A percentile compares a stretch with the other conserved stretches of the same genome.
These are phyloP conservation scores for Aspergillus nanangensis DNA, from an alignment of 495 filamentous ascomycete species.

Conservation along the genomic window DNA sequence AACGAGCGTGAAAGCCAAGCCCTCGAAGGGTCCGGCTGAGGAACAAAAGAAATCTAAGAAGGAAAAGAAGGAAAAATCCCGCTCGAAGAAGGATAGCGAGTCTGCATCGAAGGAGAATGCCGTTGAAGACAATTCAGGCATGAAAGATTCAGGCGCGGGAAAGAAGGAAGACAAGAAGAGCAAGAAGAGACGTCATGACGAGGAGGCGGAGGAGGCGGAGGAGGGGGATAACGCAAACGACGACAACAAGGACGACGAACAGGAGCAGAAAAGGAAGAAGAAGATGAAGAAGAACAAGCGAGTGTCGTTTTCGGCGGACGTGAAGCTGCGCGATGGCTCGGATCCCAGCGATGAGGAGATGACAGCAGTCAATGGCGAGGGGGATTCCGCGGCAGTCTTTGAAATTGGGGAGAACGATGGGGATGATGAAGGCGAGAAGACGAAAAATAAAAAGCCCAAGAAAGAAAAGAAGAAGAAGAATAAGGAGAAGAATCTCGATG, in stretches of 20 bases:
- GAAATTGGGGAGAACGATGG: slow-evolving; percentile 25
- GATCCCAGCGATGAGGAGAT: slow-evolving; percentile 24
- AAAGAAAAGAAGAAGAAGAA: slow-evolving; percentile 29
- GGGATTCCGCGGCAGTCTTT: slow-evolving; percentile 6
- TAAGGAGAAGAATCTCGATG: slow-evolving; percentile 6
- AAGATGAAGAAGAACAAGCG: slow-evolving; percentile 61
- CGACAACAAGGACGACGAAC: not conserved
- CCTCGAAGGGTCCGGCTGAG: slow-evolving; percentile 42
- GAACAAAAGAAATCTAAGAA: slow-evolving; percentile 18
- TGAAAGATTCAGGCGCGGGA: slow-evolving; percentile 7
- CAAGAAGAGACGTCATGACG: slow-evolving; percentile 10
- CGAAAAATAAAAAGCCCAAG: slow-evolving; percentile 26
- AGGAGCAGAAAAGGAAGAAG: slow-evolving; percentile 24
- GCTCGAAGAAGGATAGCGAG: slow-evolving; percentile 14
- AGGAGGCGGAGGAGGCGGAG: not conserved
- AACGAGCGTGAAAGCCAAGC: slow-evolving; percentile 71
- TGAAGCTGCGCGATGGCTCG: slow-evolving; percentile 56
- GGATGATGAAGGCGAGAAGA: slow-evolving; percentile 33
- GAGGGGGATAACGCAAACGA: slow-evolving; percentile 1
- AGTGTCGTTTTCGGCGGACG: slow-evolving; percentile 71
- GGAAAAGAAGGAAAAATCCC: slow-evolving; percentile 20
- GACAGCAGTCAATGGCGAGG: slow-evolving; percentile 13
- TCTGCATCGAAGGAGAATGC: slow-evolving; percentile 8
- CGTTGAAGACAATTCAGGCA: slow-evolving; percentile 2
- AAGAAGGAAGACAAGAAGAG: slow-evolving; percentile 19